Evolutionary conservation across 345 rosid species (phyloP).

Genomic region (Melastoma malabathricum): DNA sequence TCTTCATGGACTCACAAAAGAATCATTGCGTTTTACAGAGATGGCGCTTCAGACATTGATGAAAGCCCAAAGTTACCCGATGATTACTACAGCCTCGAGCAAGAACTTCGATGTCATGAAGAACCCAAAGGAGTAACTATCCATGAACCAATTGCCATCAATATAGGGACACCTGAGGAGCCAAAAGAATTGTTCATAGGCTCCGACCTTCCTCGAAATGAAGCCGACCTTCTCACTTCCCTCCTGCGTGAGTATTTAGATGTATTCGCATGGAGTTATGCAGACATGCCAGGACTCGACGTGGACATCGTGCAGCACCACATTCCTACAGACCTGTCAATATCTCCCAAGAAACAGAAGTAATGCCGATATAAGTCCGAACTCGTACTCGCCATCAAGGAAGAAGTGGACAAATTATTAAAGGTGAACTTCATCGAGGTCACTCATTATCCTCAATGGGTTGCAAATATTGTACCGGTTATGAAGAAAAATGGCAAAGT

Average conservation of each 20-base stretch:
- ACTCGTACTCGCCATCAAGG: background rate
- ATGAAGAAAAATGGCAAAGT: background rate
- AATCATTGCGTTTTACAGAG: too few species aligned
- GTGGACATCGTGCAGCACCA: background rate
- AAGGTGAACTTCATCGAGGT: background rate
- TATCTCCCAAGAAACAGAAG: background rate
- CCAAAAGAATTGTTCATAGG: background rate
- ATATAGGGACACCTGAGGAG: too few species aligned
- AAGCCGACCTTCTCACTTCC: background rate
- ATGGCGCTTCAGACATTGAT: too few species aligned
- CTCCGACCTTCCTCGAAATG: background rate
- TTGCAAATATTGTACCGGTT: slow-evolving; percentile 1
- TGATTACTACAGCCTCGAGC: too few species aligned
- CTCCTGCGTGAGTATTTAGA: background rate
- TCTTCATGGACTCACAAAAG: too few species aligned
- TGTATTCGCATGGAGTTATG: background rate
- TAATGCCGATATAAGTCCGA: background rate
- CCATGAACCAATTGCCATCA: too few species aligned
- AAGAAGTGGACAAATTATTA: background rate
- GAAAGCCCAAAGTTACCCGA: too few species aligned
- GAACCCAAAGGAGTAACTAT: too few species aligned
- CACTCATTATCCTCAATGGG: background rate
- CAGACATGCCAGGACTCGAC: background rate
- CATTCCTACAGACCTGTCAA: background rate
- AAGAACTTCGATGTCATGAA: too few species aligned